Evolutionary conservation across 176 grass and related monocot genomes (phyloP).

Genomic region (Oryza nivara): DNA sequence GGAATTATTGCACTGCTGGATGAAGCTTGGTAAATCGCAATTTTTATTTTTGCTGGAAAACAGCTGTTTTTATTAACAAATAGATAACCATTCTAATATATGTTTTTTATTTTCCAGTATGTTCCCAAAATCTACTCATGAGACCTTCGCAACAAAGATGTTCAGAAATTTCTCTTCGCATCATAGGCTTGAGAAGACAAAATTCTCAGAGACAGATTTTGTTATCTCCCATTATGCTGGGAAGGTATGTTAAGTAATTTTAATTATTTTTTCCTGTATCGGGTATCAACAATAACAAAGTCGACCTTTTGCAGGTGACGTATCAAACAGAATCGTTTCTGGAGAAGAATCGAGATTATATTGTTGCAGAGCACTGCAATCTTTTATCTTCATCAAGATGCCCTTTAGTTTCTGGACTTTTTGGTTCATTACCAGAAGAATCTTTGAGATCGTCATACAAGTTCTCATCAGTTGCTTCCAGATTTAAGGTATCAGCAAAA

Average conservation of each 20-base stretch:
- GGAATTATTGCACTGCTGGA: conserved; percentile 96
- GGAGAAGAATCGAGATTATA: conserved; percentile 98
- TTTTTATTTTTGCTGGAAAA: conserved; percentile 30
- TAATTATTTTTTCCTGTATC: conserved; percentile 34
- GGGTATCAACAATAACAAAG: conserved; percentile 16
- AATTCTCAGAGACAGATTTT: conserved; percentile 99
- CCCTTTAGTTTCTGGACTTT: conserved; percentile 88
- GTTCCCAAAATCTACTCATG: conserved; percentile 98
- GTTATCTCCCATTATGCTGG: conserved; percentile 92
- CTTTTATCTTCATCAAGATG: conserved; percentile 91
- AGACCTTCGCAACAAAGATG: conserved; percentile 90
- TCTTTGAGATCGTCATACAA: conserved; percentile 96
- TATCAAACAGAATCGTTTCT: conserved; percentile 98
- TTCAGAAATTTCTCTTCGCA: conserved; percentile 84
- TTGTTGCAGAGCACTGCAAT: conserved; percentile 94
- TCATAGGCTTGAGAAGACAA: conserved; percentile 89
- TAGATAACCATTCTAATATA: not conserved
- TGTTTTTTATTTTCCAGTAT: conserved; percentile 60
- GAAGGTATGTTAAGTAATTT: conserved; percentile 62
- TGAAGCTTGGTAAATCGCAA: conserved; percentile 89
- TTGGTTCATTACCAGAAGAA: conserved; percentile 81
- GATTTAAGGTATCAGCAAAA: conserved; percentile 81
- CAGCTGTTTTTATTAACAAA: conserved; percentile 35
- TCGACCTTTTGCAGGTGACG: conserved; percentile 60
- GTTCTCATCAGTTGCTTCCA: conserved; percentile 95